Conservation (phyloP, 176 grass and related monocot species). For the Zoysia pacifica region DNA sequence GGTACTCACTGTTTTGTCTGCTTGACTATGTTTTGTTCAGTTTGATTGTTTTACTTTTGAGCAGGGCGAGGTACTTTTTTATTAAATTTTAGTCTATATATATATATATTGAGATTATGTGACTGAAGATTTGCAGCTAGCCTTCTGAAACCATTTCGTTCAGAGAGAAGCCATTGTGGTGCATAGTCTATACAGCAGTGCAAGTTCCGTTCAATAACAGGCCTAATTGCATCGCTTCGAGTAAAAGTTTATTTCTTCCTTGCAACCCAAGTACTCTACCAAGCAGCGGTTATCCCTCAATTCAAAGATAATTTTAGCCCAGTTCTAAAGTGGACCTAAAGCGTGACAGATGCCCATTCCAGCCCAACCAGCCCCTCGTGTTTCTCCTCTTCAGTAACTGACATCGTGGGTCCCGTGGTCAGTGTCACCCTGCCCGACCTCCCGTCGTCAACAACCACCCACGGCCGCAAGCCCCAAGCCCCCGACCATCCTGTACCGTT, state of each 20-base stretch:
- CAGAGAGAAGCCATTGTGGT: background rate
- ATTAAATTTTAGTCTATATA: too few relatives aligned
- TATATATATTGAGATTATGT: background rate
- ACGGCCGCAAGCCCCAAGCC: slow-evolving; percentile 7
- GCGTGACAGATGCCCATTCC: too few relatives aligned
- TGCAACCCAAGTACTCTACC: too few relatives aligned
- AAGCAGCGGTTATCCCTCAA: background rate
- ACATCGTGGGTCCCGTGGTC: too few relatives aligned
- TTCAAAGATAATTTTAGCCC: background rate
- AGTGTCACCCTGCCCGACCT: too few relatives aligned
- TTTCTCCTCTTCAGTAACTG: too few relatives aligned
- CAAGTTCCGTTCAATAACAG: too few relatives aligned
- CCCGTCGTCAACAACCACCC: slow-evolving; percentile 38
- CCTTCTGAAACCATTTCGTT: background rate
- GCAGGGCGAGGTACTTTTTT: too few relatives aligned
- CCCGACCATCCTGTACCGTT: slow-evolving; percentile 32
- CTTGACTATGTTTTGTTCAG: background rate
- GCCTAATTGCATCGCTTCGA: too few relatives aligned
- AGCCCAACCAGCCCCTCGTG: too few relatives aligned
- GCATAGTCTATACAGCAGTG: too few relatives aligned
- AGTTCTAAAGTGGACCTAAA: background rate
- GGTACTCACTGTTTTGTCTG: background rate
- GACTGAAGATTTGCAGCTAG: background rate
- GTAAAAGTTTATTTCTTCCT: background rate
- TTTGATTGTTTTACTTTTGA: background rate